Conservation (phyloP, 768 basidiomycete genomes). For the Psilocybe cubensis region DNA sequence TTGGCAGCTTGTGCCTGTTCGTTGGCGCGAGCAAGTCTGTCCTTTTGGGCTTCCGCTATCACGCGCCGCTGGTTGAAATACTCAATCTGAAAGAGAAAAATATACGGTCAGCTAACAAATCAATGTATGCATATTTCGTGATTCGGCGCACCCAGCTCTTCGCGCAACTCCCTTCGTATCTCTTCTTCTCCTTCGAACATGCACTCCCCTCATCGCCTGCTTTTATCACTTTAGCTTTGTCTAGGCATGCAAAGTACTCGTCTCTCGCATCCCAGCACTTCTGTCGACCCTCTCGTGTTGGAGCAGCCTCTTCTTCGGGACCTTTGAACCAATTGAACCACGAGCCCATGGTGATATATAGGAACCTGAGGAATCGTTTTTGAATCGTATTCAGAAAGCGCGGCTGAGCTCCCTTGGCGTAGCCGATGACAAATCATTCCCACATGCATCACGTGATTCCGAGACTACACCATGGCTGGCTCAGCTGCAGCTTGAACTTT, state of each 20-base stretch:
- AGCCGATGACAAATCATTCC: no score
- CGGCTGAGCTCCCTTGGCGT: not conserved
- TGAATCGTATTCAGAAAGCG: no score
- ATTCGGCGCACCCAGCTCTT: conserved; percentile 80
- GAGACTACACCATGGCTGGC: no score
- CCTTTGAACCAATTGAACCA: conserved; percentile 37
- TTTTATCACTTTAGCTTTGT: conserved; percentile 65
- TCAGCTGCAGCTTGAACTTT: no score
- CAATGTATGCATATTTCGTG: not conserved
- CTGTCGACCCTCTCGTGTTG: conserved; percentile 67
- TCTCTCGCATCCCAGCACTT: conserved; percentile 89
- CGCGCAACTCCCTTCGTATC: conserved; percentile 77
- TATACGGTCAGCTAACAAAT: not conserved
- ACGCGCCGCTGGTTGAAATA: conserved; percentile 94
- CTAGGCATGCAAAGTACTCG: conserved; percentile 84
- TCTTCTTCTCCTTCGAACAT: conserved; percentile 59
- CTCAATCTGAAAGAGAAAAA: conserved; percentile 63
- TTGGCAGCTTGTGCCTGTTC: conserved; percentile 37
- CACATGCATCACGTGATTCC: no score
- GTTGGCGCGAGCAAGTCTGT: conserved; percentile 55
- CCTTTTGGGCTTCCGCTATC: conserved; percentile 79
- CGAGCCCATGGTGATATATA: conserved; percentile 46
- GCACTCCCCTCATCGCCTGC: conserved; percentile 70
- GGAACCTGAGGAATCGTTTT: no score
- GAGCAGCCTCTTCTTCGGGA: conserved; percentile 41